A percentile compares a stretch with the other conserved stretches of the same genome.
These are phyloP conservation scores for Oleoguttula mirabilis DNA, from an alignment of 495 filamentous ascomycete genomes.

Conservation along the genomic window DNA sequence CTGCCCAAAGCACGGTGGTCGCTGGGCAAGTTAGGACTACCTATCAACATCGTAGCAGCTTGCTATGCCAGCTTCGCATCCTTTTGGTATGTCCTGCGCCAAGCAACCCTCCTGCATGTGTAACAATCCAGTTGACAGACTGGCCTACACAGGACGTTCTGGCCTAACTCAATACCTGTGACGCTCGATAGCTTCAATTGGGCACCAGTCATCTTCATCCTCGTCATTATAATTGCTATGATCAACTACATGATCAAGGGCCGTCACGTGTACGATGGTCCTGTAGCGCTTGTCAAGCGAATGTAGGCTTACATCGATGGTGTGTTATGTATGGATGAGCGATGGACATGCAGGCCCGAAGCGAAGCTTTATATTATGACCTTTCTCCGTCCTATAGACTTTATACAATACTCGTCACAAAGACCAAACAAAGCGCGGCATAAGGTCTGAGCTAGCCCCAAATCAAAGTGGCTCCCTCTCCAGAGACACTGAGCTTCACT, in stretches of 20 bases:
- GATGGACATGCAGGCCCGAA: too few species aligned
- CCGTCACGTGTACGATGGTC: background rate
- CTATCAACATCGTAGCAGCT: conserved; percentile 2
- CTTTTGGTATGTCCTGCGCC: background rate
- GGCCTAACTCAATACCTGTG: conserved; percentile 1
- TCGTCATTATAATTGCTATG: background rate
- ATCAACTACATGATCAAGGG: background rate
- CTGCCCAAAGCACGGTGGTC: background rate
- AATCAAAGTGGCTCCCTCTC: too few species aligned
- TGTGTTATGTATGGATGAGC: too few species aligned
- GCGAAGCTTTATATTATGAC: too few species aligned
- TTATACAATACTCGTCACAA: too few species aligned
- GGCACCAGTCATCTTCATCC: background rate
- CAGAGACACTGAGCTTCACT: too few species aligned
- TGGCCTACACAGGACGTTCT: background rate
- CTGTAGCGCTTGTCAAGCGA: background rate
- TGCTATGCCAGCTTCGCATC: background rate
- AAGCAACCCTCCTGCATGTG: background rate
- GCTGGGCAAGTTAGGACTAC: background rate
- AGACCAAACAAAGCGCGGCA: too few species aligned
- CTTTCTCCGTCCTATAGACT: too few species aligned
- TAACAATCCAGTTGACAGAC: background rate
- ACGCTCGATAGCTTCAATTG: background rate
- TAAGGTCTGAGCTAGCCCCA: too few species aligned
- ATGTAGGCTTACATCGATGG: too few species aligned